A percentile compares a stretch with the other conserved stretches of the same genome.
These are phyloP conservation scores for Aspergillus jensenii DNA, from an alignment of 2,329 filamentous ascomycete species.

Conservation along the genomic window DNA sequence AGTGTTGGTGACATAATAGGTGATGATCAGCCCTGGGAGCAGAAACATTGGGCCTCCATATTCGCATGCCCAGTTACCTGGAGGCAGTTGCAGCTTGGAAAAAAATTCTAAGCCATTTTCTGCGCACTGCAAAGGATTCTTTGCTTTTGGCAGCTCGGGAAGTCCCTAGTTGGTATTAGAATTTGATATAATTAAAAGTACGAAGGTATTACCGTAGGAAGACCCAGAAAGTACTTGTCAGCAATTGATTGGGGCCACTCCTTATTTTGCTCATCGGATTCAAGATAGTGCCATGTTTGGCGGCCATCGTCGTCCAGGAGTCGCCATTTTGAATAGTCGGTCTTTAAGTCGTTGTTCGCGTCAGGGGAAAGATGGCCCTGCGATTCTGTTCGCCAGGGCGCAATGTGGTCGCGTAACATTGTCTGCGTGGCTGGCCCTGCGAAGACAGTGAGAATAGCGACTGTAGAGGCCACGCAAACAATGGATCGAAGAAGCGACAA, in stretches of 20 bases:
- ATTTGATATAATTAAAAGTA: slow-evolving; percentile 2
- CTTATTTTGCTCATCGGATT: slow-evolving; percentile 66
- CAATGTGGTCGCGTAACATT: slow-evolving; percentile 31
- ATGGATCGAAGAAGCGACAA: background rate
- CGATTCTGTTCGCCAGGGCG: slow-evolving; percentile 34
- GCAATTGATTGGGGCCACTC: slow-evolving; percentile 82
- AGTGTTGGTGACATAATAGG: slow-evolving; percentile 87
- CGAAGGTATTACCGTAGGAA: slow-evolving; percentile 64
- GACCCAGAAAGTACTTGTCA: slow-evolving; percentile 85
- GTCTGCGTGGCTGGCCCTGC: slow-evolving; percentile 3
- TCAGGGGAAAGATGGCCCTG: slow-evolving; percentile 37
- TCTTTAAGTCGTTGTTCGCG: slow-evolving; percentile 51
- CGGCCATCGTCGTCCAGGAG: slow-evolving; percentile 77
- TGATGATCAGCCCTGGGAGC: slow-evolving; percentile 77
- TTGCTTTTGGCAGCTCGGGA: slow-evolving; percentile 68
- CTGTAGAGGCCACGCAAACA: background rate
- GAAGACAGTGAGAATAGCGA: background rate
- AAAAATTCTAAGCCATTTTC: slow-evolving; percentile 86
- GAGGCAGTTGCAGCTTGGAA: slow-evolving; percentile 80
- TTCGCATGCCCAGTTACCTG: slow-evolving; percentile 95
- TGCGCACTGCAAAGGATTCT: slow-evolving; percentile 73
- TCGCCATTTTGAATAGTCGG: slow-evolving; percentile 81
- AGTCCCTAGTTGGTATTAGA: slow-evolving; percentile 58
- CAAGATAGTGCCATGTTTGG: slow-evolving; percentile 92
- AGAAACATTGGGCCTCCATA: slow-evolving; percentile 98